Evolutionary conservation across 345 rosid species (phyloP).

Genomic region (Dovyalis caffra): DNA sequence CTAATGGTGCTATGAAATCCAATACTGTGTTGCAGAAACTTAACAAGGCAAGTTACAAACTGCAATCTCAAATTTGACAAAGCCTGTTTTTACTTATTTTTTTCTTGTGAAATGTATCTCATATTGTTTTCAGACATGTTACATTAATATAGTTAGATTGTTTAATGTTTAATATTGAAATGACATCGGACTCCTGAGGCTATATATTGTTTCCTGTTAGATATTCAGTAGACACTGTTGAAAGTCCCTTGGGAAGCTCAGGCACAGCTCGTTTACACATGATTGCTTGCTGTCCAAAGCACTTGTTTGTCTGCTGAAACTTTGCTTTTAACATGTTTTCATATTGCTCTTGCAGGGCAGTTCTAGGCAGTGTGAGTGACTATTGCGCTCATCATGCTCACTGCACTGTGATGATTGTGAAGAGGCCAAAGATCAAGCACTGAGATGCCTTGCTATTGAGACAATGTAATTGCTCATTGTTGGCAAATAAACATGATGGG

Average conservation of each 20-base stretch:
- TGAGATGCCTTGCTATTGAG: conserved; percentile 16
- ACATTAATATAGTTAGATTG: background rate
- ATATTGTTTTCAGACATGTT: background rate
- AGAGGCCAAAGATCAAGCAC: conserved; percentile 85
- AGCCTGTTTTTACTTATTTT: too few relatives aligned
- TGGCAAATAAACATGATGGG: background rate
- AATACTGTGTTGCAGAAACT: too few relatives aligned
- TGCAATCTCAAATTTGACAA: too few relatives aligned
- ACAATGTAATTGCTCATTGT: background rate
- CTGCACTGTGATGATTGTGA: conserved; percentile 90
- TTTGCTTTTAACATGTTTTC: background rate
- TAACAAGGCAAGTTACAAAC: too few relatives aligned
- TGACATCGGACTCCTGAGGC: too few relatives aligned
- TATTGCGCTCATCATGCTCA: conserved; percentile 97
- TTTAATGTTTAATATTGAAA: too few relatives aligned
- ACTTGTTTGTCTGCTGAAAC: background rate
- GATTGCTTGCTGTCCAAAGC: background rate
- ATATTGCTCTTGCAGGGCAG: conserved; percentile 57
- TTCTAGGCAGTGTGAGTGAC: conserved; percentile 93
- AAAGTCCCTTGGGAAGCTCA: background rate
- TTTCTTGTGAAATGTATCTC: background rate
- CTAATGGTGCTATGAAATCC: background rate
- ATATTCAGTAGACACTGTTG: background rate
- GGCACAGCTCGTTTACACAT: background rate
- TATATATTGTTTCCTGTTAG: background rate